Percentiles rank a stretch among this genome's conserved stretches.
Conservation (phyloP, 2,329 filamentous ascomycete genomes). For the Fusarium subglutinans region DNA sequence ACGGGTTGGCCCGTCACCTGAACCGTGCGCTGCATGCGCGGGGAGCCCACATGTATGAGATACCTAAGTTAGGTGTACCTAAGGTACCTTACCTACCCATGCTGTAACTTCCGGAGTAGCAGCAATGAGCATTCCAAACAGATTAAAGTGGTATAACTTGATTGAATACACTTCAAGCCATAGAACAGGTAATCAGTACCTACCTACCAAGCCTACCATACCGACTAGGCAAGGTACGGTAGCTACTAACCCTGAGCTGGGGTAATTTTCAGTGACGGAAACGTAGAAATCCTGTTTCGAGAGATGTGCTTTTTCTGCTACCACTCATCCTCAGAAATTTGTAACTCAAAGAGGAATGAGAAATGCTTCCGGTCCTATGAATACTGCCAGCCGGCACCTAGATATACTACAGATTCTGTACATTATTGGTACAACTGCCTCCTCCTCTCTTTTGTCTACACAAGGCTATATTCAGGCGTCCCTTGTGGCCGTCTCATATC, state of each 20-base stretch:
- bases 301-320: slow-evolving; percentile 25
- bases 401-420: slow-evolving; percentile 37
- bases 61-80: background rate
- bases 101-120: slow-evolving; percentile 6
- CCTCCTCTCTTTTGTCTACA: background rate
- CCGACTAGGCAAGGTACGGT: background rate
- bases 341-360: background rate
- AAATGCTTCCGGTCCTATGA: slow-evolving; percentile 1
- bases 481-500: slow-evolving; percentile 71
- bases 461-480: slow-evolving; percentile 44
- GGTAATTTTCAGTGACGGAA: background rate
- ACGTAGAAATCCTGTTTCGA: background rate
- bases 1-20: slow-evolving; percentile 38
- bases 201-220: background rate
- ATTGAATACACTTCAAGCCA: slow-evolving; percentile 3
- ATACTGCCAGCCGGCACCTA: slow-evolving; percentile 17
- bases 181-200: background rate
- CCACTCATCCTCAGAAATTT: background rate
- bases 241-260: background rate
- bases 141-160: background rate
- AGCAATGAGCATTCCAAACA: slow-evolving; percentile 12
- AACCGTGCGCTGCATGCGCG: slow-evolving; percentile 34
- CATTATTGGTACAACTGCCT: slow-evolving; percentile 28
- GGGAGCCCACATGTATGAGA: slow-evolving; percentile 26
- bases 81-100: background rate